A percentile compares a stretch with the other conserved stretches of the same genome.
Conservation (phyloP, 73 alveolate genomes). For the Stentor coeruleus region DNA sequence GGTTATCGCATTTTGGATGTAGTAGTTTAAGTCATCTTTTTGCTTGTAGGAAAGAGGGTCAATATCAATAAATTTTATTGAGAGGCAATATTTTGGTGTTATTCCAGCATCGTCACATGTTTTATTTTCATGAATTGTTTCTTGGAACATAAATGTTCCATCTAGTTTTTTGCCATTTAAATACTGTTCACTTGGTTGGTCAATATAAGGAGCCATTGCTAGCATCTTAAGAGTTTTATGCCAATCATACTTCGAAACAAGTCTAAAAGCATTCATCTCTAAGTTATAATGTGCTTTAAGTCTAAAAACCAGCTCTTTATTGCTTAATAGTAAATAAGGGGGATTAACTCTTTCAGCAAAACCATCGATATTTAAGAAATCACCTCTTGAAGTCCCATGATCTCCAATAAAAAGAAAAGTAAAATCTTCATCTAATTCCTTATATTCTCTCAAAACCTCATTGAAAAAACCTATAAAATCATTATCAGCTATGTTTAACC, state of each 20-base stretch:
- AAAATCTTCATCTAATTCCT: background rate
- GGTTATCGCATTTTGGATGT: background rate
- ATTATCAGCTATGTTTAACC: background rate
- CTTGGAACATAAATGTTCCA: background rate
- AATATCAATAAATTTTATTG: background rate
- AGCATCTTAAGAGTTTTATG: background rate
- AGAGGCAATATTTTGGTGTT: background rate
- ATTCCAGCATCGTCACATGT: background rate
- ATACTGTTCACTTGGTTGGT: background rate
- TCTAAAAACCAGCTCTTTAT: background rate
- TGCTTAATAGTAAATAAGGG: background rate
- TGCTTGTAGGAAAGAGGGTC: no score
- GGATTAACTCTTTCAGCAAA: background rate
- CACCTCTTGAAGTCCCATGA: slow-evolving; percentile 1
- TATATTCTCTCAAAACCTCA: background rate
- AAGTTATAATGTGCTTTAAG: background rate
- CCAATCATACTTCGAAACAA: background rate
- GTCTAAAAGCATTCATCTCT: background rate
- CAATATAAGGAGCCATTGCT: background rate
- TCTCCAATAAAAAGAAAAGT: background rate
- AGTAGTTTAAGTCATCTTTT: background rate
- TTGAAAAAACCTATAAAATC: slow-evolving; percentile 16
- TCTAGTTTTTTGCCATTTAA: no score
- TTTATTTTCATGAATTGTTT: background rate
- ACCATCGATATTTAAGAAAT: background rate